phyloP scores from a whole-genome alignment of 352 stramenopile genomes.

The Phytophthora chlamydospora region DNA sequence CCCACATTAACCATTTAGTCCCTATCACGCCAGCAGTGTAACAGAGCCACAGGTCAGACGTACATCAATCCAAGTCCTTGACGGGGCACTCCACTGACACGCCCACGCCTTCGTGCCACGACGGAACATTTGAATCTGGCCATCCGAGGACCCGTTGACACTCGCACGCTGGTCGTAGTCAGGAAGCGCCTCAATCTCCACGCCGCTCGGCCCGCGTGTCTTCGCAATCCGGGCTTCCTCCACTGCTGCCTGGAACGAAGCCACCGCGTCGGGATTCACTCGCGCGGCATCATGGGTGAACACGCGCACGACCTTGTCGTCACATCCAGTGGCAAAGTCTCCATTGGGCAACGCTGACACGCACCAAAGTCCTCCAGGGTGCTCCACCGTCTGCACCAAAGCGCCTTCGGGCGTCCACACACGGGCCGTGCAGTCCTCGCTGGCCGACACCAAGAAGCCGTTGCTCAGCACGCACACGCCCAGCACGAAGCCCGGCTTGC shows the following conservation, averaged over 20 bases:
- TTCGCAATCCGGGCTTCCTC: slow-evolving; percentile 60
- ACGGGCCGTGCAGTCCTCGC: slow-evolving; percentile 83
- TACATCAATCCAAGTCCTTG: slow-evolving; percentile 95
- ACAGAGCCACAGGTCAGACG: not conserved
- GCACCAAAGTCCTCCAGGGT: slow-evolving; percentile 88
- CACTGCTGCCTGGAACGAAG: slow-evolving; percentile 70
- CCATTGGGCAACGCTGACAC: slow-evolving; percentile 80
- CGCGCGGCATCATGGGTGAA: slow-evolving; percentile 85
- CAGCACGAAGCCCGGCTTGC: slow-evolving; percentile 85
- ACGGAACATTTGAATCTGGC: slow-evolving; percentile 97
- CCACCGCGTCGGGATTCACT: slow-evolving; percentile 70
- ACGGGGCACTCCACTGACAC: slow-evolving; percentile 93
- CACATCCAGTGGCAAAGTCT: slow-evolving; percentile 93
- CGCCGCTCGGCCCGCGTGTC: slow-evolving; percentile 84
- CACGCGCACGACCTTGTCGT: slow-evolving; percentile 93
- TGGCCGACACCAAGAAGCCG: slow-evolving; percentile 71
- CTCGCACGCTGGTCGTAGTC: slow-evolving; percentile 90
- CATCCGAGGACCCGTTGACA: slow-evolving; percentile 86
- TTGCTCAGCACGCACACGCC: slow-evolving; percentile 67
- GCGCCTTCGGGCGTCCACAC: slow-evolving; percentile 70
- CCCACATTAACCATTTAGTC: not conserved
- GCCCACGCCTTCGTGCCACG: slow-evolving; percentile 93
- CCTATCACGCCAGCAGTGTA: not conserved
- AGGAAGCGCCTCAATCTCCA: slow-evolving; percentile 95
- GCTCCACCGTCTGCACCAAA: slow-evolving; percentile 79